Conservation (phyloP, 2,329 filamentous ascomycete genomes). For the Helminthosporium solani region DNA sequence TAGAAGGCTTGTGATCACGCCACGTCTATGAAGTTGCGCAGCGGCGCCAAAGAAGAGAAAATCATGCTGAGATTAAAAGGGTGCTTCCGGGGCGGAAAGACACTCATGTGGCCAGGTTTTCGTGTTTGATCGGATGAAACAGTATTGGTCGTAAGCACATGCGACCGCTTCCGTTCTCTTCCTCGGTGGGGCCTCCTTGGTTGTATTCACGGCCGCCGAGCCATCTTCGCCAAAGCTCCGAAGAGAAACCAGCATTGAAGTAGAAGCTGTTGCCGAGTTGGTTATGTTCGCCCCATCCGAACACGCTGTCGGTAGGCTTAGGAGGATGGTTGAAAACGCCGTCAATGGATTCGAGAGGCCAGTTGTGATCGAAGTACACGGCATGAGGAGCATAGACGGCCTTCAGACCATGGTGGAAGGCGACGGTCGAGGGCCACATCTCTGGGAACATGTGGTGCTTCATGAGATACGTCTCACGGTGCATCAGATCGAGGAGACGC, state of each 20-base stretch:
- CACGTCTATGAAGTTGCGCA: conserved; percentile 26
- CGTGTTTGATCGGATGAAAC: conserved; percentile 53
- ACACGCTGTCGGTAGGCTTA: conserved; percentile 48
- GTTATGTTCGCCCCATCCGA: conserved; percentile 56
- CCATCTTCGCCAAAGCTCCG: conserved; percentile 52
- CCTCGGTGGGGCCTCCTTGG: conserved; percentile 42
- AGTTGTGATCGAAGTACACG: conserved; percentile 75
- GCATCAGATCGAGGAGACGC: conserved; percentile 72
- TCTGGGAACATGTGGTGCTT: conserved; percentile 74
- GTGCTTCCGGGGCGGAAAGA: conserved; percentile 17
- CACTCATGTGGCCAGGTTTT: conserved; percentile 42
- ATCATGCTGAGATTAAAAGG: conserved; percentile 27
- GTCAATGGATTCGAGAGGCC: conserved; percentile 54
- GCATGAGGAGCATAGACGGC: conserved; percentile 77
- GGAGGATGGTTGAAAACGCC: conserved; percentile 52
- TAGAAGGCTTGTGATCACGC: conserved; percentile 10
- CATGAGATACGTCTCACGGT: conserved; percentile 70
- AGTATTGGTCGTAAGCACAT: conserved; percentile 50
- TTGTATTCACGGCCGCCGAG: conserved; percentile 51
- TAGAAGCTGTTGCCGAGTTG: conserved; percentile 53
- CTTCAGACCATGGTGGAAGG: conserved; percentile 76
- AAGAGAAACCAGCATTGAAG: conserved; percentile 52
- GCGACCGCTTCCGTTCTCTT: conserved; percentile 49
- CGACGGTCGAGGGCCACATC: conserved; percentile 73
- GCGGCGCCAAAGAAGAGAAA: conserved; percentile 16